phyloP scores from a whole-genome alignment of 2,329 filamentous ascomycete species.

The Venturia asperata region DNA sequence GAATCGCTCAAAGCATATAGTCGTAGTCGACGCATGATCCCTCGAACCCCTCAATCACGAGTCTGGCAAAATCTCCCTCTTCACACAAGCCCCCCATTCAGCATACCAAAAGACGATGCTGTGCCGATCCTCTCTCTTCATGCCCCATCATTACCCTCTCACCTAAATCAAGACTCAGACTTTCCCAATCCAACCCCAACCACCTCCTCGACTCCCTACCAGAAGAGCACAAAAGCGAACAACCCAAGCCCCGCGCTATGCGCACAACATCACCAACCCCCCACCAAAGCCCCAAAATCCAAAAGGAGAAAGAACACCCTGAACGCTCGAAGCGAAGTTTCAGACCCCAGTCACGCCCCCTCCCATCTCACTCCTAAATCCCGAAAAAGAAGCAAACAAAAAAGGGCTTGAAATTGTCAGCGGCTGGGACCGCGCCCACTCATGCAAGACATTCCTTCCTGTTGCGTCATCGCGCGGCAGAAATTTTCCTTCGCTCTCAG shows the following conservation, averaged over 20 bases:
- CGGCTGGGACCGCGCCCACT: too few relatives aligned
- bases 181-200: background rate
- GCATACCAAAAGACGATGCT: too few relatives aligned
- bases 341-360: background rate
- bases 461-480: background rate
- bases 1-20: too few relatives aligned
- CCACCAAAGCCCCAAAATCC: background rate
- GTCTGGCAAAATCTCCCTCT: too few relatives aligned
- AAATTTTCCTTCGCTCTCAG: background rate
- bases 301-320: background rate
- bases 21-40: too few relatives aligned
- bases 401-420: too few relatives aligned
- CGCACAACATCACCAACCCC: too few relatives aligned
- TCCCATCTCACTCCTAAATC: background rate
- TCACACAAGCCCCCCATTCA: too few relatives aligned
- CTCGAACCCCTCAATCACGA: too few relatives aligned
- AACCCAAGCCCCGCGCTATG: background rate
- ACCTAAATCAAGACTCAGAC: too few relatives aligned
- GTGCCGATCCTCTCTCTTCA: too few relatives aligned
- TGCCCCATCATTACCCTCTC: background rate
- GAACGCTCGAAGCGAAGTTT: background rate
- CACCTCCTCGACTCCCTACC: background rate
- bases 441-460: background rate
- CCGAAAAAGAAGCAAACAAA: background rate
- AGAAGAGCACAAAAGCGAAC: background rate